Evolutionary conservation across 495 filamentous ascomycete genomes (phyloP).

Genomic region (Glonium stellatum): DNA sequence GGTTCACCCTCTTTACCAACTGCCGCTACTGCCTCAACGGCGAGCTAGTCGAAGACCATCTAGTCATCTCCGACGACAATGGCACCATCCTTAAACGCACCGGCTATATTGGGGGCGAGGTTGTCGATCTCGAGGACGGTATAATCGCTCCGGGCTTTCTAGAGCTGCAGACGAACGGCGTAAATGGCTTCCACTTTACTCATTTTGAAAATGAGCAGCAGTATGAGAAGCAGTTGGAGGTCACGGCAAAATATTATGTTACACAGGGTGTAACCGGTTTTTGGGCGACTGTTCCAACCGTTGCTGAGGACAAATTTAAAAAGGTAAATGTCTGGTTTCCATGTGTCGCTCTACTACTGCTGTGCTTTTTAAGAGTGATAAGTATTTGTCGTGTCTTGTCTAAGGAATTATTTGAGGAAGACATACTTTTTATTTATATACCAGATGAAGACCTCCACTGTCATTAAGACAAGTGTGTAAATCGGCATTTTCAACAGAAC

Average conservation of each 20-base stretch:
- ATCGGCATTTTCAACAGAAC: too few relatives aligned
- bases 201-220: constrained; percentile 33
- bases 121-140: constrained; percentile 38
- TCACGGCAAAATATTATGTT: constrained; percentile 32
- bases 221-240: constrained; percentile 32
- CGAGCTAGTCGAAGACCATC: constrained; percentile 33
- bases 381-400: too few relatives aligned
- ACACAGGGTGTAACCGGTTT: constrained; percentile 40
- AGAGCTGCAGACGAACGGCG: constrained; percentile 39
- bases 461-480: too few relatives aligned
- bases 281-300: constrained; percentile 39
- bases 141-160: constrained; percentile 39
- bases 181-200: constrained; percentile 40
- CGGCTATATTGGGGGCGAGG: constrained; percentile 37
- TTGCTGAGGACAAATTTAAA: constrained; percentile 33
- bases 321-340: constrained; percentile 25
- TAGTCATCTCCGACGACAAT: constrained; percentile 35
- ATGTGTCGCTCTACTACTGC: too few relatives aligned
- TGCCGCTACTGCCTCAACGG: constrained; percentile 39
- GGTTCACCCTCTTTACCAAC: constrained; percentile 40
- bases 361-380: too few relatives aligned
- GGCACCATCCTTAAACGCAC: constrained; percentile 37
- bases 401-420: too few relatives aligned
- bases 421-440: too few relatives aligned
- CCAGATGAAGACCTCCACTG: too few relatives aligned